Conservation (phyloP, 2,329 filamentous ascomycete species). For the Knufia petricola region DNA sequence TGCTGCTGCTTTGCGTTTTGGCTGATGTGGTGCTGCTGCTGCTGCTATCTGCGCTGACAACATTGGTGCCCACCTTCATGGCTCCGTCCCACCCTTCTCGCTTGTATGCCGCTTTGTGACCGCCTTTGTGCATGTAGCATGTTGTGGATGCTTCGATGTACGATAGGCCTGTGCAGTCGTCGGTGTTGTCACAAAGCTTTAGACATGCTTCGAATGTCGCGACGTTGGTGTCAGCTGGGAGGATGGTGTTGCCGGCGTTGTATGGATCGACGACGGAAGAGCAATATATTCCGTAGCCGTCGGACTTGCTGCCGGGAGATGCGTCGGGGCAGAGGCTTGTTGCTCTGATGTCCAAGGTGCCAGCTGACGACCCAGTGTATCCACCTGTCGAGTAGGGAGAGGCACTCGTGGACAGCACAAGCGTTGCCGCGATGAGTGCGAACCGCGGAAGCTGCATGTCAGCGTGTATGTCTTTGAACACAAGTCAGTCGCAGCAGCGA, state of each 20-base stretch:
- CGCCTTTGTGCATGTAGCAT: slow-evolving; percentile 4
- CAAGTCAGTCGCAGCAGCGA: too few species aligned
- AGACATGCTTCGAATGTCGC: slow-evolving; percentile 6
- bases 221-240: background rate
- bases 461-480: too few species aligned
- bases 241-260: background rate
- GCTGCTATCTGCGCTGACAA: too few species aligned
- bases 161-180: background rate
- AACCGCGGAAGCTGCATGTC: too few species aligned
- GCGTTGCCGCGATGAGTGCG: too few species aligned
- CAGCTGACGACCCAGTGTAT: too few species aligned
- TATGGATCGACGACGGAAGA: background rate
- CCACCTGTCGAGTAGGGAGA: too few species aligned
- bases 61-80: background rate
- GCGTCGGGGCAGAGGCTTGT: background rate
- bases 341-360: background rate
- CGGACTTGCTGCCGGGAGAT: background rate
- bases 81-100: slow-evolving; percentile 3
- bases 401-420: too few species aligned
- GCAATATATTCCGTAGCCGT: slow-evolving; percentile 1
- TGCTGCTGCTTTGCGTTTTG: too few species aligned
- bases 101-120: background rate
- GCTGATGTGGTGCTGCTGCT: too few species aligned
- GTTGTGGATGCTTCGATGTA: slow-evolving; percentile 2
- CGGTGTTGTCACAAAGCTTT: background rate